Evolutionary conservation across 2,329 filamentous ascomycete genomes (phyloP), one percentile per base, ranked within the genome.

Genomic region (Hypoxylon sp.): DNA sequence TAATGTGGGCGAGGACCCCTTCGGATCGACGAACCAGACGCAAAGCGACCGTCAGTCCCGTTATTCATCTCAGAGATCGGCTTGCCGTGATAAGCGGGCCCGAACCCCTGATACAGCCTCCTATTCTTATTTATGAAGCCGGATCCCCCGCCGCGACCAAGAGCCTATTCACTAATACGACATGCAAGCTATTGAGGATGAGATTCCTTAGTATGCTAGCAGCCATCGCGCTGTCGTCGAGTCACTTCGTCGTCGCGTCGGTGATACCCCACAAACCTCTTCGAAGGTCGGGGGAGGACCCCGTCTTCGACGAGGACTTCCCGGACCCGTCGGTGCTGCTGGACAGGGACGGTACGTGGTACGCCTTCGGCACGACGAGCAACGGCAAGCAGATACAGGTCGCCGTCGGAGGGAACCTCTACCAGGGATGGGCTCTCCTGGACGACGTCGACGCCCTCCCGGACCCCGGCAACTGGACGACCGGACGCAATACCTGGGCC

Each of bases 311-410:
- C 40, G 68, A 68, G 21, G 77, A 85, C 71, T 86, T 86, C 66
- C 77, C 83, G 10, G 83, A 86, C 61, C 83, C 84, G 6, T 72
- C 77, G 10, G 76, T 87, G 45, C 66, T 87, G 43, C 70, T 79
- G 64, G 77, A 73, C 29, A 52, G 72, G 3, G 75, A 81, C 60
- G 79, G 77, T 6, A 75, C 72, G 2, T 87, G 81, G 77, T 84
- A 87, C 63, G 81, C 84, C 6, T 88, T 86, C 69, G 83, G 79
- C 3, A 86, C 83, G 1, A 79, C 79, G 45, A 77, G 76, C 48
- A 79, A 79, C 52, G 79, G 75, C 42, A 74, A 77, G 17, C 74
- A 82, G 52, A 75, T 88, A 4, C 85, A 86, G 63, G 76, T 83
- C 3, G 85, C 85, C 2, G 74, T 66, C 2, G 82, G 82, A 2